Base-by-base conservation (phyloP, 148 eudicot species). In the Amaranthus palmeri region DNA sequence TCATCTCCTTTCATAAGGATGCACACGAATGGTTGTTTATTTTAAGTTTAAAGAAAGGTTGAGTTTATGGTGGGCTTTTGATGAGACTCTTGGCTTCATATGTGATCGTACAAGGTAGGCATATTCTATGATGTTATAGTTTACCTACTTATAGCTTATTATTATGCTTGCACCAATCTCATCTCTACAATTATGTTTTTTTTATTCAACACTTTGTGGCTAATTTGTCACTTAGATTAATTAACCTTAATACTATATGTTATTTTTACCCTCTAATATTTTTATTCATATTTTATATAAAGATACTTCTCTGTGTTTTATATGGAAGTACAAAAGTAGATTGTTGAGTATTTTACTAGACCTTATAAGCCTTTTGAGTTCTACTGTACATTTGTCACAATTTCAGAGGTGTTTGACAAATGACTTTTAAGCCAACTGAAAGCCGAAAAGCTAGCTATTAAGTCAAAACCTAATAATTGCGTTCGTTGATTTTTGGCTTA, bases 21-120 rank as follows among this genome's bases (percentile, higher is more conserved):
- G 68, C 71, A 66, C 80, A 77, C n/a, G 52, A 18, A 54, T 76
- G 74, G 15, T 63, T 12, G 62, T 40, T 48, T 64, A 61, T 46
- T 45, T 53, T 69, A n/a, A 61, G 55, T 43, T 41, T n/a, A 60
- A 13, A 42, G 17, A 49, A 75, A 45, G 63, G 49, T 43, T 62
- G 54, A 36, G 65, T 62, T 47, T 25, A 40, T 75, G 54, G 68
- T 74, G 54, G 54, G 46, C 57, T 60, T 40, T 52, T 76, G 79
- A 70, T 62, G 54, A 52, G 47, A 65, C 74, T 63, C 61, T 17
- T 70, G 59, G 54, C 51, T 11, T 66, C 40, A 74, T 66, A 44
- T 64, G 25, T 57, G 54, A 47, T 74, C 47, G 65, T 64, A 67
- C 64, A 46, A 64, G 62, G 62, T 74, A 65, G 48, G 36, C 40